Evolutionary conservation across 2,329 filamentous ascomycete genomes (phyloP).

Genomic region (Hypoxylon sp.): DNA sequence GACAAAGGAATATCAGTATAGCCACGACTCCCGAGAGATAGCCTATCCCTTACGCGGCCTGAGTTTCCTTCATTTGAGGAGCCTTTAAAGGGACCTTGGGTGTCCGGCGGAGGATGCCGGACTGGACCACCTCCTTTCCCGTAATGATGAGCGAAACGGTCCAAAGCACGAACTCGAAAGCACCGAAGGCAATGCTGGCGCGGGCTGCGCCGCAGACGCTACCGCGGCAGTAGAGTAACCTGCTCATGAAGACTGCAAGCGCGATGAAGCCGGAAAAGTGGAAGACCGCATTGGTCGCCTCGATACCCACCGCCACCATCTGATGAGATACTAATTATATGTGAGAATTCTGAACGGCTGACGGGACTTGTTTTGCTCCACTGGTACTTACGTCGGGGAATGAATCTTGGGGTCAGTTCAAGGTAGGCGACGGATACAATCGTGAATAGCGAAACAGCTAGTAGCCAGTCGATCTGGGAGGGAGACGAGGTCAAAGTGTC

Average conservation of each 20-base stretch:
- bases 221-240: constrained; percentile 68
- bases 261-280: constrained; percentile 72
- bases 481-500: constrained; percentile 68
- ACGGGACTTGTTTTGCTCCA: not conserved
- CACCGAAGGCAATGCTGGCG: constrained; percentile 66
- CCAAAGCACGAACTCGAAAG: constrained; percentile 68
- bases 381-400: constrained; percentile 55
- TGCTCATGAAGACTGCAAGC: constrained; percentile 67
- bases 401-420: constrained; percentile 62
- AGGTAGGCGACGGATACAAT: constrained; percentile 67
- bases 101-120: constrained; percentile 47
- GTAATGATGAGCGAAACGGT: constrained; percentile 60
- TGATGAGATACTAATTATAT: constrained; percentile 61
- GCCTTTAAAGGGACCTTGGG: constrained; percentile 46
- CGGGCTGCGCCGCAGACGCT: constrained; percentile 68
- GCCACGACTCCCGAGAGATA: constrained; percentile 40
- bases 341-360: constrained; percentile 5
- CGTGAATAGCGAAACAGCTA: constrained; percentile 67
- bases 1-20: constrained; percentile 52
- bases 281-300: constrained; percentile 65
- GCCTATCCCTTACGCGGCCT: constrained; percentile 48
- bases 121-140: constrained; percentile 62
- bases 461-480: constrained; percentile 68
- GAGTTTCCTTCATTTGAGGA: constrained; percentile 56
- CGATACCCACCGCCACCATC: constrained; percentile 62